These are phyloP conservation scores for Cystofilobasidium ferigula DNA, from an alignment of 768 basidiomycete genomes.

Conservation along the genomic window DNA sequence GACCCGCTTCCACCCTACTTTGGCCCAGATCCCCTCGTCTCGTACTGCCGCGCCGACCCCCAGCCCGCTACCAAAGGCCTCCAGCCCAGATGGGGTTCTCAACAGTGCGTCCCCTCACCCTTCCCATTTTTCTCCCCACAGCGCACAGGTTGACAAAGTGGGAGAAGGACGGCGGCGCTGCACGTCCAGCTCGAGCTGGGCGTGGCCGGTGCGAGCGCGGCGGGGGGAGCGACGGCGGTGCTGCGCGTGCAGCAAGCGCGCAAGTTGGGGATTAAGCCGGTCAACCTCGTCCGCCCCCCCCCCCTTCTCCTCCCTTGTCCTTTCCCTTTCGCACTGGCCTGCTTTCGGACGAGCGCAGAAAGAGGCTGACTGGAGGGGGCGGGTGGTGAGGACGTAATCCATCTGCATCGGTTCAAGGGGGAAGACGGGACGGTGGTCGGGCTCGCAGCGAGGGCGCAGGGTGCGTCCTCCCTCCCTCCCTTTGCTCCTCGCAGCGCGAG, in stretches of 20 bases:
- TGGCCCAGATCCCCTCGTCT: background rate
- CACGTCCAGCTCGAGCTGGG: no score
- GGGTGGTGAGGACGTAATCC: background rate
- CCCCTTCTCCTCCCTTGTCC: background rate
- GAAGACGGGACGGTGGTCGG: background rate
- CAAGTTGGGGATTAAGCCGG: background rate
- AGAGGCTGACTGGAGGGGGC: background rate
- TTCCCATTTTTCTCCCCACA: no score
- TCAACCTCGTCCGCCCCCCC: no score
- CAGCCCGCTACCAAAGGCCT: background rate
- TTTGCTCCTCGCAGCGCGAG: background rate
- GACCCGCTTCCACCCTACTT: no score
- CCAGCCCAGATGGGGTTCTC: background rate
- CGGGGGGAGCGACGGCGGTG: background rate
- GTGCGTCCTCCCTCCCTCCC: background rate
- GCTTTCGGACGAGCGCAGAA: no score
- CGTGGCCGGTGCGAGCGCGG: no score
- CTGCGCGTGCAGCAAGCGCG: background rate
- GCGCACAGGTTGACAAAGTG: no score
- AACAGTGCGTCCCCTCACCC: background rate
- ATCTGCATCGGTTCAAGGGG: background rate
- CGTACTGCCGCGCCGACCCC: background rate
- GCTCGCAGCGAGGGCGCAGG: background rate
- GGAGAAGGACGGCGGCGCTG: no score
- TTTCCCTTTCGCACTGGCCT: background rate